Evolutionary conservation across 2,329 filamentous ascomycete genomes (phyloP).

Genomic region (Fusarium subglutinans): DNA sequence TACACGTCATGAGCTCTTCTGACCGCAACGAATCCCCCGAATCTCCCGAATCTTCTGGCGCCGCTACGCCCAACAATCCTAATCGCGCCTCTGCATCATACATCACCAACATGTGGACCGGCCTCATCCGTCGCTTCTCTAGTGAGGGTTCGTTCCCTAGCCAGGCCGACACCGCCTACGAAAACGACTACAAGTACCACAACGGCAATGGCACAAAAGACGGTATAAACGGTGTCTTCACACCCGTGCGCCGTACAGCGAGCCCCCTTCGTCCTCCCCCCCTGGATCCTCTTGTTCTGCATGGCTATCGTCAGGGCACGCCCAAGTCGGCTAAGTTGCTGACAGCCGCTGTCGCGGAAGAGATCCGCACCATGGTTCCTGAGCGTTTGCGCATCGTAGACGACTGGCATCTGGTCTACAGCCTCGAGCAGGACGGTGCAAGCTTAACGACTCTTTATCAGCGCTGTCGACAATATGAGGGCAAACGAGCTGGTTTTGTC

Average conservation of each 20-base stretch:
- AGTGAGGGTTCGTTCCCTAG: slow-evolving; percentile 53
- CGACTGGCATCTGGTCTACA: slow-evolving; percentile 87
- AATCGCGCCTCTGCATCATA: slow-evolving; percentile 42
- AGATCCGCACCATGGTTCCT: slow-evolving; percentile 89
- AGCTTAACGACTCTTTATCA: slow-evolving; percentile 88
- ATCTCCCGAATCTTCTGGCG: slow-evolving; percentile 36
- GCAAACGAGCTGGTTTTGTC: slow-evolving; percentile 84
- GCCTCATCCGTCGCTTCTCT: slow-evolving; percentile 74
- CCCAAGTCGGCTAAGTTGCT: slow-evolving; percentile 71
- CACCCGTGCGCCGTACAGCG: slow-evolving; percentile 62
- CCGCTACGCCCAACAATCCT: slow-evolving; percentile 34
- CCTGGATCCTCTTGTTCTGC: slow-evolving; percentile 79
- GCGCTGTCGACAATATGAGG: slow-evolving; percentile 73
- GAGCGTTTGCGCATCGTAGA: slow-evolving; percentile 87
- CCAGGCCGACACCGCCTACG: slow-evolving; percentile 41
- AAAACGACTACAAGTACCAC: slow-evolving; percentile 21
- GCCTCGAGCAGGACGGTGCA: slow-evolving; percentile 89
- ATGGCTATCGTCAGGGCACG: slow-evolving; percentile 71
- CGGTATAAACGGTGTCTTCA: slow-evolving; percentile 67
- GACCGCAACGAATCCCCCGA: slow-evolving; percentile 37
- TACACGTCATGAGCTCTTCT: slow-evolving; percentile 33
- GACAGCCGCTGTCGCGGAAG: slow-evolving; percentile 80
- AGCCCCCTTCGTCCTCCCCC: slow-evolving; percentile 90
- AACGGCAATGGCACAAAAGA: slow-evolving; percentile 54
- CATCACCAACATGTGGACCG: slow-evolving; percentile 60